Percentiles rank a stretch among this genome's conserved stretches.
Conservation (phyloP, 768 basidiomycete genomes). For the Suillus brevipes region DNA sequence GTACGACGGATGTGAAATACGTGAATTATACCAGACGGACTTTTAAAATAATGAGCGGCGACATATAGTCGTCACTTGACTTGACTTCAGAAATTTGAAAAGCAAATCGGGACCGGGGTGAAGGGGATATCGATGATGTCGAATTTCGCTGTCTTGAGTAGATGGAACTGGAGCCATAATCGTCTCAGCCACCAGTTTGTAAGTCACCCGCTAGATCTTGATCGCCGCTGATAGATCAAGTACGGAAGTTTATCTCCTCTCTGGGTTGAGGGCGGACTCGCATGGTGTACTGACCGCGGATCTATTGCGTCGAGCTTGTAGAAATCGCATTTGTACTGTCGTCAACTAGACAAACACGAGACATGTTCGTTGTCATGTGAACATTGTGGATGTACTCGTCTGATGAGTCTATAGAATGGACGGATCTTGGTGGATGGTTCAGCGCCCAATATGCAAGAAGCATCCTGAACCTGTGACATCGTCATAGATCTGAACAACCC, state of each 20-base stretch:
- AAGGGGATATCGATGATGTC: conserved; percentile 15
- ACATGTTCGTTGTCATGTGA: neutral
- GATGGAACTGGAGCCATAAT: neutral
- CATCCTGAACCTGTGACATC: neutral
- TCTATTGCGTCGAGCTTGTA: neutral
- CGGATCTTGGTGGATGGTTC: neutral
- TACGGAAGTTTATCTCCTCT: no score
- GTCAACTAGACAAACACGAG: neutral
- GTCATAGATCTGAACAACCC: neutral
- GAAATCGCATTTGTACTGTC: neutral
- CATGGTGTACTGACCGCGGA: neutral
- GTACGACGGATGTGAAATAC: neutral
- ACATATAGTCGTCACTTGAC: conserved; percentile 27
- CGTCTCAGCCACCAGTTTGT: conserved; percentile 19
- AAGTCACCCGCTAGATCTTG: conserved; percentile 27
- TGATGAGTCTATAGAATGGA: neutral
- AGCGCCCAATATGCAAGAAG: neutral
- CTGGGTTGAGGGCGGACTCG: neutral
- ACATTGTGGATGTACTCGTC: neutral
- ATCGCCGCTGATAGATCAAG: neutral
- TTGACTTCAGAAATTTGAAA: conserved; percentile 40
- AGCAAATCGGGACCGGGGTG: conserved; percentile 26
- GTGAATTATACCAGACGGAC: conserved; percentile 44
- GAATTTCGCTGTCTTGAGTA: neutral
- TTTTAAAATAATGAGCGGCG: conserved; percentile 36